These are phyloP conservation scores for Trichoderma erinaceum DNA, from an alignment of 495 filamentous ascomycete genomes.

Conservation along the genomic window DNA sequence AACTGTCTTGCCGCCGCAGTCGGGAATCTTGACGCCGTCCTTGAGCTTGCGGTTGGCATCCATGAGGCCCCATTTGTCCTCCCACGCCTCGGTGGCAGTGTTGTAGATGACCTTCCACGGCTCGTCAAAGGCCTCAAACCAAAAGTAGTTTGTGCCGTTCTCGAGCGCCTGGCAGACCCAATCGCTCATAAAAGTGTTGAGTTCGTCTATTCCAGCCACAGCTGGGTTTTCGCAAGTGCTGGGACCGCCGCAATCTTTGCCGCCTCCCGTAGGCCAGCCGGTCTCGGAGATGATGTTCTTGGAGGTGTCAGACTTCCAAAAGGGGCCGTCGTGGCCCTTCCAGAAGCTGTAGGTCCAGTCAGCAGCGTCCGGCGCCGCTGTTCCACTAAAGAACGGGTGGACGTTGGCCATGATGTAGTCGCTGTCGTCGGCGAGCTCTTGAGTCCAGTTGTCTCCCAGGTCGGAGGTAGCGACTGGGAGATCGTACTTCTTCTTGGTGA, in stretches of 20 bases:
- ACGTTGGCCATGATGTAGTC: slow-evolving; percentile 96
- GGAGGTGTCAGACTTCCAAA: slow-evolving; percentile 51
- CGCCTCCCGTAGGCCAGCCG: slow-evolving; percentile 86
- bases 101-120: slow-evolving; percentile 85
- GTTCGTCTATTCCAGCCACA: slow-evolving; percentile 71
- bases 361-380: slow-evolving; percentile 59
- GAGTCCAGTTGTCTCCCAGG: slow-evolving; percentile 82
- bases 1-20: slow-evolving; percentile 73
- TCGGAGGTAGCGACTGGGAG: slow-evolving; percentile 85
- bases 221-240: slow-evolving; percentile 54
- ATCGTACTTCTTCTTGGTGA: slow-evolving; percentile 57
- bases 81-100: slow-evolving; percentile 66
- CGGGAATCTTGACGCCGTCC: slow-evolving; percentile 75
- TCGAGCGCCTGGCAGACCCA: slow-evolving; percentile 77
- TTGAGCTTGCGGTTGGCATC: slow-evolving; percentile 83
- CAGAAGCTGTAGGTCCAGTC: slow-evolving; percentile 85
- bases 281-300: slow-evolving; percentile 77
- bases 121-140: slow-evolving; percentile 95
- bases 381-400: slow-evolving; percentile 93
- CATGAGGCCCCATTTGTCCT: slow-evolving; percentile 94
- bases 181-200: slow-evolving; percentile 80
- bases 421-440: slow-evolving; percentile 55
- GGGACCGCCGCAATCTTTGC: slow-evolving; percentile 64
- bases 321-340: slow-evolving; percentile 55
- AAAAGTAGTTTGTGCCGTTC: slow-evolving; percentile 88